phyloP scores from a whole-genome alignment of 306 rosid species.

The Quercus alba region DNA sequence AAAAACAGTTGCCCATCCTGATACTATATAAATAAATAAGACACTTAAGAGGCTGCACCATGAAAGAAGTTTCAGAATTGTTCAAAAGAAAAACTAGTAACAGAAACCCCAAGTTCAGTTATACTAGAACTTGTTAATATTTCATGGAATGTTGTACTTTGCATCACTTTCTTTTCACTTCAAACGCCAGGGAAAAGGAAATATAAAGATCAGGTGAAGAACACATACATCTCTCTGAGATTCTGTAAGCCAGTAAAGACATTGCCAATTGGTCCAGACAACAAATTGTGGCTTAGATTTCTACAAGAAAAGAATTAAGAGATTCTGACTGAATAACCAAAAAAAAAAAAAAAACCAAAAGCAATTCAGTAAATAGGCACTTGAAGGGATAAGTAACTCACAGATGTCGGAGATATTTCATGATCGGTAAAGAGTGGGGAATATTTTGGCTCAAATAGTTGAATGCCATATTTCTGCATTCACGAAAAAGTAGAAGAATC shows the following conservation, averaged over 20 bases:
- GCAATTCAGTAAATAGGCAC: not conserved
- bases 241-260: slow-evolving; percentile 69
- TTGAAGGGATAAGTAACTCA: slow-evolving; percentile 39
- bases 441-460: slow-evolving; percentile 58
- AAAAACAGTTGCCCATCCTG: too few relatives aligned
- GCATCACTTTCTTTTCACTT: not conserved
- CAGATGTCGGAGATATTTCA: slow-evolving; percentile 72
- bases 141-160: not conserved
- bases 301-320: slow-evolving; percentile 38
- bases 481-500: slow-evolving; percentile 24
- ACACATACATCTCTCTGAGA: slow-evolving; percentile 76
- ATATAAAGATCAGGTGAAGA: slow-evolving; percentile 13
- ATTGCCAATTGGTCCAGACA: slow-evolving; percentile 82
- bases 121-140: not conserved
- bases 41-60: too few relatives aligned
- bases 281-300: slow-evolving; percentile 84
- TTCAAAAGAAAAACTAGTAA: not conserved
- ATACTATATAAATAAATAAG: too few relatives aligned
- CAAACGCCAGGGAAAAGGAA: too few relatives aligned
- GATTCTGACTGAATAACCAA: slow-evolving; percentile 12
- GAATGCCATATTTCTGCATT: slow-evolving; percentile 76
- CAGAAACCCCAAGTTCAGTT: not conserved
- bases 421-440: slow-evolving; percentile 56
- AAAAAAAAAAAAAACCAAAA: not conserved
- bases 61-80: too few relatives aligned